Conservation (phyloP, 352 stramenopile genomes). For the Phytopythium vexans region DNA sequence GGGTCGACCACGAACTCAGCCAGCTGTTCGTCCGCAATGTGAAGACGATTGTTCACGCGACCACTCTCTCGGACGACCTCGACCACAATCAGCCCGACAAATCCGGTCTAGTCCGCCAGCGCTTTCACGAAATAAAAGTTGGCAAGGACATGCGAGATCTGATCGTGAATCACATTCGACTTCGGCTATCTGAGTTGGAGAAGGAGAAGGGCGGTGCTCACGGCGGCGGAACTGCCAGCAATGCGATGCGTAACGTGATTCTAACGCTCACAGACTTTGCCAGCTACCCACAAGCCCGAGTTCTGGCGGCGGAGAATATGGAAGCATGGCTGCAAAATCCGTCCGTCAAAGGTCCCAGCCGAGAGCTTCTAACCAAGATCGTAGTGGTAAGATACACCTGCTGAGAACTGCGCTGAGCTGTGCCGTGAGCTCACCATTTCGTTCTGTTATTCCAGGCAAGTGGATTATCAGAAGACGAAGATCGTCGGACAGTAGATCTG, state of each 20-base stretch:
- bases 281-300: constrained; percentile 48
- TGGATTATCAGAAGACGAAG: constrained; percentile 48
- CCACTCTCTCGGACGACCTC: constrained; percentile 3
- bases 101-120: constrained; percentile 29
- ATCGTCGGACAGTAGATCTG: constrained; percentile 65
- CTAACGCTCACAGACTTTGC: constrained; percentile 69
- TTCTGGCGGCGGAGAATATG: constrained; percentile 74
- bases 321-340: constrained; percentile 79
- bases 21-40: constrained; percentile 74
- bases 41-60: constrained; percentile 53
- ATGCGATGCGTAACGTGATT: constrained; percentile 70
- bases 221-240: constrained; percentile 31
- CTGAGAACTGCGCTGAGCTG: constrained; percentile 10
- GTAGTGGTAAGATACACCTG: constrained; percentile 14
- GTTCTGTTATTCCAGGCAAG: constrained; percentile 28
- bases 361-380: constrained; percentile 73
- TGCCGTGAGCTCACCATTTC: background rate
- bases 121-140: constrained; percentile 41
- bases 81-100: constrained; percentile 7
- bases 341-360: constrained; percentile 66
- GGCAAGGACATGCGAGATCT: constrained; percentile 54
- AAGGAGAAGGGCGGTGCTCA: constrained; percentile 42
- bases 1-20: constrained; percentile 84
- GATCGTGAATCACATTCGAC: constrained; percentile 65
- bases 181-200: constrained; percentile 59